A percentile compares a stretch with the other conserved stretches of the same genome.
phyloP scores from a whole-genome alignment of 2,329 filamentous ascomycete genomes.

The Phaeosphaeriaceae sp. region DNA sequence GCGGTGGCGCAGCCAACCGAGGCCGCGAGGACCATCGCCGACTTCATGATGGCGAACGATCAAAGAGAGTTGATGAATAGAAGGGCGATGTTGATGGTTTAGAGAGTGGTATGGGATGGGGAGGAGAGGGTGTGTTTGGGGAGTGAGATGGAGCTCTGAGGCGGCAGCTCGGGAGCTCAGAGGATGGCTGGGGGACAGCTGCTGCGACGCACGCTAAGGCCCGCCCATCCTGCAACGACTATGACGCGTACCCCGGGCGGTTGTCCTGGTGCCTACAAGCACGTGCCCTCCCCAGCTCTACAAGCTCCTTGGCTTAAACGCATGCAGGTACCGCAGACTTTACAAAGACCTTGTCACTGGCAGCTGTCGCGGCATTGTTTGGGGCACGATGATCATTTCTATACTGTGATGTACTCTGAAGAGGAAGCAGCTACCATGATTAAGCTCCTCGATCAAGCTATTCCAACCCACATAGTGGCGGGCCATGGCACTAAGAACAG shows the following conservation, averaged over 20 bases:
- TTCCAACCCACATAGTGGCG: background rate
- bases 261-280: background rate
- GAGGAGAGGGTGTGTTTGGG: background rate
- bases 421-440: background rate
- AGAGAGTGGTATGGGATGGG: background rate
- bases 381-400: no score
- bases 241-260: background rate
- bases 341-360: background rate
- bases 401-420: no score
- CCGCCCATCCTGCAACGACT: background rate
- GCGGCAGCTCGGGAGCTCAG: background rate
- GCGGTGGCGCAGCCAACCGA: conserved; percentile 81
- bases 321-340: background rate
- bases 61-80: conserved; percentile 13
- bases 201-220: background rate
- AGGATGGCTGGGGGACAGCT: background rate
- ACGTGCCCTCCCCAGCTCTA: background rate
- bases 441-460: background rate
- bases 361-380: no score
- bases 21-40: conserved; percentile 75
- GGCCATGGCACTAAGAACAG: background rate
- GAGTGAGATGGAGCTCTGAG: conserved; percentile 1
- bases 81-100: conserved; percentile 8
- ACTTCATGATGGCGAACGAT: conserved; percentile 73
- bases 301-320: background rate